Evolutionary conservation across 805 yeast species (phyloP), one percentile per base, ranked within the genome.

Genomic region (Priceomyces castillae): DNA sequence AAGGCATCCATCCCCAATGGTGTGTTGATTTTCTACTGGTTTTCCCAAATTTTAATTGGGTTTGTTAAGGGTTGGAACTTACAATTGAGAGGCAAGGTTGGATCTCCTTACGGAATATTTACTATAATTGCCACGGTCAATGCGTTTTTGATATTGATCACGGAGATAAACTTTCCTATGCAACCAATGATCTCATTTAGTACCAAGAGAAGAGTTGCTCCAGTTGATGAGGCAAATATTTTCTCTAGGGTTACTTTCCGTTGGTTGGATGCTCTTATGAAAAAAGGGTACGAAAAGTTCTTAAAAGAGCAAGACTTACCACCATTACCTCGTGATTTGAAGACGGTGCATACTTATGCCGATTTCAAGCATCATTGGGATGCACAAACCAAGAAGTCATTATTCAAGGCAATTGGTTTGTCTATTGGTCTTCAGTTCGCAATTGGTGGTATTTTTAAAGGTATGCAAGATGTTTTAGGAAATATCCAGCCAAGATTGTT

Each of bases 191-290:
- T 47, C 48, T 51, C 72, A 49, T n/a, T 46, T 34, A 18, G 53
- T 50, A 38, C 52, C 46, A 42, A 47, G 46, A 30, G 46, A 54
- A 46, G 46, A 46, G 12, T 39, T 14, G 52, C 71, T 35, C 85
- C 83, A 1, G 65, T 69, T 34, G 83, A 80, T 31, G 61, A 60
- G 42, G 86, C 89, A 10, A 82, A 90, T 58, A 67, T 90, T 12
- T 79, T 92, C 49, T 84, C 95, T 2, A 71, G 78, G 41, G 69
- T 92, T 40, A 83, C 95, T 0, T 92, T 94, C 61, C 68, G 82
- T 20, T 94, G 99, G 98, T 88, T 94, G 95, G 81, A 89, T 16
- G 81, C 77, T 1, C 68, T 94, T 55, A 88, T 94, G 83, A 77
- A 69, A 51, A 78, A 78, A 41, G 98, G 98, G 12, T 85, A 84